Evolutionary conservation across 1,139 yeast genomes (phyloP).

Genomic region (Lizanozyma gosingica): DNA sequence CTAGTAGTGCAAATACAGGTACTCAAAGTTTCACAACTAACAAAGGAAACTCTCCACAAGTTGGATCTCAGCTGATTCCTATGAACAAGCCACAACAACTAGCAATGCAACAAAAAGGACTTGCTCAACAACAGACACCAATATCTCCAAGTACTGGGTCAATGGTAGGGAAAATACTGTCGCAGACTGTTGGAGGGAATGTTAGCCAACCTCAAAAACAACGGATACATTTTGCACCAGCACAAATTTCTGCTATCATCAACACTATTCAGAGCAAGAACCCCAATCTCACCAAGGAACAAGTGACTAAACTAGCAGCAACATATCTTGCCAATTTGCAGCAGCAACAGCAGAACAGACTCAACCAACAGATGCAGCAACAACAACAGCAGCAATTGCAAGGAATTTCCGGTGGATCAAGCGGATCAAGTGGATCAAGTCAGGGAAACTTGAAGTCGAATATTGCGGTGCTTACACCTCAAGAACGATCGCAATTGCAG

Average conservation of each 20-base stretch:
- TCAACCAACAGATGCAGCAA: constrained; percentile 14
- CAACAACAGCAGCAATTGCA: constrained; percentile 12
- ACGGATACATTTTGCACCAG: constrained; percentile 43
- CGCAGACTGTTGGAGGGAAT: not conserved
- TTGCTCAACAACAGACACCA: not conserved
- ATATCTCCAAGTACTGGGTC: not conserved
- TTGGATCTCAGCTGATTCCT: not conserved
- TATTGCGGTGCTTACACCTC: constrained; percentile 10
- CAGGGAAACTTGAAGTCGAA: constrained; percentile 1
- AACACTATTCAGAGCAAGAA: constrained; percentile 61
- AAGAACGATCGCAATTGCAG: constrained; percentile 13
- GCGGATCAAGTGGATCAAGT: constrained; percentile 1
- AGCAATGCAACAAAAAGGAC: not conserved
- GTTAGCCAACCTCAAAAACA: constrained; percentile 14
- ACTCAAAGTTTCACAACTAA: not conserved
- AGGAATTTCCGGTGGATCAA: constrained; percentile 6
- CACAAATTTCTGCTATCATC: constrained; percentile 63
- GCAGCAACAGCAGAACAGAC: constrained; percentile 34
- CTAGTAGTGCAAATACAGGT: not conserved
- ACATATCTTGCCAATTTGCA: constrained; percentile 55
- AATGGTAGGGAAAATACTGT: not conserved
- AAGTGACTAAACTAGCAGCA: constrained; percentile 66
- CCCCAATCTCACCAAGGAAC: constrained; percentile 61
- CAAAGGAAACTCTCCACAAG: not conserved
- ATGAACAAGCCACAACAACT: constrained; percentile 3